These are phyloP conservation scores for Saccharomycopsis sp. DNA, from an alignment of 805 yeast genomes.

Conservation along the genomic window DNA sequence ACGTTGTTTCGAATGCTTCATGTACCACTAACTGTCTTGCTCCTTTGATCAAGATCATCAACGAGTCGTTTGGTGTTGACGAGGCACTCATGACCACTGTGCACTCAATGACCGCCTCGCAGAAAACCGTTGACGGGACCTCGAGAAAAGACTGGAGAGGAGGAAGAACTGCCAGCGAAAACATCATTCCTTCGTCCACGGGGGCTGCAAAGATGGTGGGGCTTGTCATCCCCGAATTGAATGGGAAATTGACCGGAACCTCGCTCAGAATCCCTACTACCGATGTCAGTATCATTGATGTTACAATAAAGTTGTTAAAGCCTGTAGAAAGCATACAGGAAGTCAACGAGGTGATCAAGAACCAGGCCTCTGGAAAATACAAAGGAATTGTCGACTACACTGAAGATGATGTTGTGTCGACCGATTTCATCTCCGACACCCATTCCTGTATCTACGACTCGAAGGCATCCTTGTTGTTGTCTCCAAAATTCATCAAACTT, in stretches of 20 bases:
- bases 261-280: slow-evolving; percentile 69
- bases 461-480: slow-evolving; percentile 62
- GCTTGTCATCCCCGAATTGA: slow-evolving; percentile 63
- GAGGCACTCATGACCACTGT: slow-evolving; percentile 75
- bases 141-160: slow-evolving; percentile 79
- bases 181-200: slow-evolving; percentile 69
- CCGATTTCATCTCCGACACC: slow-evolving; percentile 58
- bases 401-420: slow-evolving; percentile 63
- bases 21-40: slow-evolving; percentile 74
- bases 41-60: slow-evolving; percentile 63
- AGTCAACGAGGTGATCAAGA: slow-evolving; percentile 53
- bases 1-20: slow-evolving; percentile 62
- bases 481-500: slow-evolving; percentile 65
- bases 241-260: slow-evolving; percentile 71
- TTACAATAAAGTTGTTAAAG: slow-evolving; percentile 56
- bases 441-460: slow-evolving; percentile 65
- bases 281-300: slow-evolving; percentile 67
- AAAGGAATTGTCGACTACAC: slow-evolving; percentile 66
- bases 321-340: slow-evolving; percentile 53
- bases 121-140: slow-evolving; percentile 71
- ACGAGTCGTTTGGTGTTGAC: slow-evolving; percentile 60
- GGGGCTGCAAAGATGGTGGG: slow-evolving; percentile 78
- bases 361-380: slow-evolving; percentile 51
- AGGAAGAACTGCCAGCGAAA: slow-evolving; percentile 71
- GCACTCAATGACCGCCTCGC: slow-evolving; percentile 67